Evolutionary conservation across 179 eudicot species (phyloP).

Genomic region (Camellia oleifera): DNA sequence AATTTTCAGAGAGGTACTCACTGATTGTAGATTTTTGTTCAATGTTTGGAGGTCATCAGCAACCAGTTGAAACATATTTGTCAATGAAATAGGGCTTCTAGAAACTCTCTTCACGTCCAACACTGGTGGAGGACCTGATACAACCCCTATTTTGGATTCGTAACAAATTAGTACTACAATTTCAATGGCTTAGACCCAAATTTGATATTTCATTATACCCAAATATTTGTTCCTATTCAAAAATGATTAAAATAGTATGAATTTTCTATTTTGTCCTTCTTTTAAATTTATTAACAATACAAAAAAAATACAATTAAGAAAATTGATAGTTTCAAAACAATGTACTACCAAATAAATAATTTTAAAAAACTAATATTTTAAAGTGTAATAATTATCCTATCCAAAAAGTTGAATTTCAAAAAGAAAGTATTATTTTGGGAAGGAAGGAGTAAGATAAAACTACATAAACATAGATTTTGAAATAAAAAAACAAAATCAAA

Average conservation of each 20-base stretch:
- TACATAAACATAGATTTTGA: neutral
- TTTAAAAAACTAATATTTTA: too few relatives aligned
- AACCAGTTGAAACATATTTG: slow-evolving; percentile 76
- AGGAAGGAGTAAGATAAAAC: neutral
- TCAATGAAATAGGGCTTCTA: slow-evolving; percentile 35
- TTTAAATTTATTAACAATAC: too few relatives aligned
- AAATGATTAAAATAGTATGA: too few relatives aligned
- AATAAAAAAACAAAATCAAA: neutral
- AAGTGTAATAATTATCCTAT: too few relatives aligned
- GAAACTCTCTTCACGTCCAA: slow-evolving; percentile 43
- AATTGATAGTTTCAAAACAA: too few relatives aligned
- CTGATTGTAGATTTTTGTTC: slow-evolving; percentile 79
- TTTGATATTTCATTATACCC: neutral
- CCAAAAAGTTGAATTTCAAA: too few relatives aligned
- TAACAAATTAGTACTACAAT: neutral
- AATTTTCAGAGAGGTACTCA: slow-evolving; percentile 36
- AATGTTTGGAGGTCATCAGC: slow-evolving; percentile 72
- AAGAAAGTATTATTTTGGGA: too few relatives aligned
- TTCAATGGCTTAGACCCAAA: neutral
- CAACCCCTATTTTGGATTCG: slow-evolving; percentile 33
- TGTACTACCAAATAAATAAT: too few relatives aligned
- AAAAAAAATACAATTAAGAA: too few relatives aligned
- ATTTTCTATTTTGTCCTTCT: too few relatives aligned
- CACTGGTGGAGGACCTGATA: slow-evolving; percentile 42
- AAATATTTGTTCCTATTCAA: too few relatives aligned